Evolutionary conservation across 1,284 basidiomycete genomes (phyloP).

Genomic region (Tilletiaria anomala): DNA sequence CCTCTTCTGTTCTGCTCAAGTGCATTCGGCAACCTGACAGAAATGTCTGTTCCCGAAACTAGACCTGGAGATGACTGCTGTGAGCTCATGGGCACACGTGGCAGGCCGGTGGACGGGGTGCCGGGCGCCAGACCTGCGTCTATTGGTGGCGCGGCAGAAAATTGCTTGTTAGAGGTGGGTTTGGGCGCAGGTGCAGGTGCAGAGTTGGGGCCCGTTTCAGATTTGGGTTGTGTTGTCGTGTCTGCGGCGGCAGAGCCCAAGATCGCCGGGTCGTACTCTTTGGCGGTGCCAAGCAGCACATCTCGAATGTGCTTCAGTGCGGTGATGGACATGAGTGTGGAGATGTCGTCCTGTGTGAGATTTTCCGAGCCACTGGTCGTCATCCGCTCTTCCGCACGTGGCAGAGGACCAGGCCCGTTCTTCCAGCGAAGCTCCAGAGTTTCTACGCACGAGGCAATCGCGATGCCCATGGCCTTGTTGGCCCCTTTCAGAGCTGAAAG

Average conservation of each 20-base stretch:
- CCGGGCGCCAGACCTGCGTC: no score
- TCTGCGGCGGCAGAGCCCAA: conserved; percentile 5
- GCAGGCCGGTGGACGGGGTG: no score
- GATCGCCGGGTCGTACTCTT: conserved; percentile 20
- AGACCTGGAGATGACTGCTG: no score
- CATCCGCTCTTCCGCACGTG: no score
- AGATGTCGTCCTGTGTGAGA: conserved; percentile 2
- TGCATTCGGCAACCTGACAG: no score
- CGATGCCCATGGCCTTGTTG: background rate
- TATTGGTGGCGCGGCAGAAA: no score
- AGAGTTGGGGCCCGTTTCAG: background rate
- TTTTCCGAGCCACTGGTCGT: no score
- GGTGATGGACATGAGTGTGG: conserved; percentile 20
- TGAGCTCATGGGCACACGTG: no score
- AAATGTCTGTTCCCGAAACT: no score
- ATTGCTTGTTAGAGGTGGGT: no score
- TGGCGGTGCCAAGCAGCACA: conserved; percentile 15
- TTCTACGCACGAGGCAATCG: background rate
- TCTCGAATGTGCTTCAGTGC: conserved; percentile 28
- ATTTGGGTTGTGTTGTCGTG: no score
- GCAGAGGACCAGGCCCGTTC: background rate
- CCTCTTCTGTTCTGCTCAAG: no score
- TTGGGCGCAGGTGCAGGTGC: background rate
- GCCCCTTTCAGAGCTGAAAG: background rate
- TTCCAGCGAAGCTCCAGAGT: background rate